Base-by-base conservation (phyloP, 75 land plant species). In the Chamaecyparis obtusa region DNA sequence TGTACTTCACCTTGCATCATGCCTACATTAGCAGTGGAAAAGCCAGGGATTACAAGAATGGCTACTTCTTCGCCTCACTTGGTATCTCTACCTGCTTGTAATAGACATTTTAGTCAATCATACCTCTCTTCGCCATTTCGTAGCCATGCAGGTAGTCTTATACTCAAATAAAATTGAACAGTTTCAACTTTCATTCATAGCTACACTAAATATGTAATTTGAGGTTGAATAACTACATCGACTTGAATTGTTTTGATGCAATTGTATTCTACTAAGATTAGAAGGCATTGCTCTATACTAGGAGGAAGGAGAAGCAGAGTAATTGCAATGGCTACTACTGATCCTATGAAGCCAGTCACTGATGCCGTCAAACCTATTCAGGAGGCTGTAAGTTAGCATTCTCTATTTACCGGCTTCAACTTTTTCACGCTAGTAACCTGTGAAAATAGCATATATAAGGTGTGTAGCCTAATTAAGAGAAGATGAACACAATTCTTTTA, bases 241-340 rank as follows among this genome's bases (percentile, higher is more conserved):
- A 33, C 41, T 55, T 51, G 35, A 24, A 84, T 32, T 84, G 37
- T 84, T 84, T 32, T 54, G 35, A 84, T 84, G 60, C 19, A 36
- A 30, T 55, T 84, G 19, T 54, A 35, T 55, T 51, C 11, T 13
- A 35, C 14, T 36, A 84, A 44, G 2, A 17, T 84, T 30, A 19
- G 21, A 5, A 55, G 85, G 16, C 32, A 81, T 43, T 81, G 44
- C 17, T 9, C 19, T 81, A 16, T 81, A 81, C 30, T 41, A 41
- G 85, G 85, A 54, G 49, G 35, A 33, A 84, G 85, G 64, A 84
- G 85, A 84, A 2, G 64, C 36, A 84, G 64, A 35, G 64, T 84
- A 55, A 56, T 84, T 84, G 85, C 85, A 54, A 84, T 84, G 85
- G 85, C 85, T 84, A 84, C 85, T 55, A 55, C 85, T 56, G 85